Conservation (phyloP, 2,329 filamentous ascomycete species). For the Penicillium oxalicum region DNA sequence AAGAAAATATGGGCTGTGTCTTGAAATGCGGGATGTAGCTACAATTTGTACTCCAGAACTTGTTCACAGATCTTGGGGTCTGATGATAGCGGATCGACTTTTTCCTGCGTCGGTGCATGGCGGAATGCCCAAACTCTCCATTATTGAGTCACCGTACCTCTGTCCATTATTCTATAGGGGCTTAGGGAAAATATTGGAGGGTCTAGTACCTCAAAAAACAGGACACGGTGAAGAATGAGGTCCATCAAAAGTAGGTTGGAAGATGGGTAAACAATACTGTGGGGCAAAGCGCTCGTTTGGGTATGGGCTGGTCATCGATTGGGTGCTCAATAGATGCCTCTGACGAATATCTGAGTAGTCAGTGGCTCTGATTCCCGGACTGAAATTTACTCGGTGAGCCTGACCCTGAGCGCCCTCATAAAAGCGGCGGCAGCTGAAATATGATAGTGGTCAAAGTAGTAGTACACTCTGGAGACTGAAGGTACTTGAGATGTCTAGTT, state of each 20-base stretch:
- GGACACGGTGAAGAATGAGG: constrained; percentile 6
- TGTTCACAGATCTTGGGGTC: not conserved
- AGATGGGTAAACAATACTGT: constrained; percentile 6
- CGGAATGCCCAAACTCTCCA: not conserved
- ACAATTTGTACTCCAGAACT: not conserved
- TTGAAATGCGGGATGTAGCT: not conserved
- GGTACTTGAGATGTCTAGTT: no score
- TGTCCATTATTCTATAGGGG: not conserved
- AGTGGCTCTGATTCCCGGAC: constrained; percentile 7
- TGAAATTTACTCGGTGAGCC: constrained; percentile 12
- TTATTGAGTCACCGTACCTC: constrained; percentile 2
- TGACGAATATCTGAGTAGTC: constrained; percentile 9
- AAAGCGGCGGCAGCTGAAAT: constrained; percentile 13
- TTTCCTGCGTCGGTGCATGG: not conserved
- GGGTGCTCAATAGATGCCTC: constrained; percentile 12
- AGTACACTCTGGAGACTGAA: not conserved
- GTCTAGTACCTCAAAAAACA: constrained; percentile 1
- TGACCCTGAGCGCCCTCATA: constrained; percentile 12
- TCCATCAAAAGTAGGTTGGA: constrained; percentile 5
- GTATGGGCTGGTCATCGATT: constrained; percentile 8
- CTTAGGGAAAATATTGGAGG: not conserved
- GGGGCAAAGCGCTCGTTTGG: constrained; percentile 7
- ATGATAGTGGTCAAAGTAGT: constrained; percentile 7
- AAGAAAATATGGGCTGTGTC: not conserved
- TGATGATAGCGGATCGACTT: not conserved